phyloP scores from a whole-genome alignment of 768 basidiomycete genomes.

The Amanita molliuscula region DNA sequence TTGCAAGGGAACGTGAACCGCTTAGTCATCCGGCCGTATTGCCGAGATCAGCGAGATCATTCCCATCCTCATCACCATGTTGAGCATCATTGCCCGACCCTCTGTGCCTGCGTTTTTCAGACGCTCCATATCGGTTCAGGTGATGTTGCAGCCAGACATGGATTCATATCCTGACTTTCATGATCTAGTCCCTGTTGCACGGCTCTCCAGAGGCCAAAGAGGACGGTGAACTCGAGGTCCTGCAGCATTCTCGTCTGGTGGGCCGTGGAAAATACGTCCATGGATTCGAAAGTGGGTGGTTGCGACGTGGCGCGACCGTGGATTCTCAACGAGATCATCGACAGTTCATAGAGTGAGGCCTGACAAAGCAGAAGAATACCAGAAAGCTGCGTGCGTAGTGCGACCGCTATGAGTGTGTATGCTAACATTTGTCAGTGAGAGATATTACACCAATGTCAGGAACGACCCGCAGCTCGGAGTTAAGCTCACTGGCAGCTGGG shows the following conservation, averaged over 20 bases:
- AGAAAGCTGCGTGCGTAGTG: constrained; percentile 67
- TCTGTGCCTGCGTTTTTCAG: constrained; percentile 18
- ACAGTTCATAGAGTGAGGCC: constrained; percentile 84
- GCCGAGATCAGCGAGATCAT: background rate
- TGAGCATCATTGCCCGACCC: constrained; percentile 21
- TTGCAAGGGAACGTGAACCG: too few species aligned
- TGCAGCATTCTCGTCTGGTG: constrained; percentile 81
- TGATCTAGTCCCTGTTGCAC: constrained; percentile 69
- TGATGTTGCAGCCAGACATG: constrained; percentile 16
- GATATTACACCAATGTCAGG: constrained; percentile 76
- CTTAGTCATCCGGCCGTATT: constrained; percentile 18
- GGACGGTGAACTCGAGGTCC: constrained; percentile 64
- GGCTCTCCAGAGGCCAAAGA: constrained; percentile 88
- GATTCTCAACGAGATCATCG: background rate
- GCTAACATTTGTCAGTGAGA: constrained; percentile 40
- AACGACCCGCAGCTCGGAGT: constrained; percentile 64
- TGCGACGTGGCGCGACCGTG: background rate
- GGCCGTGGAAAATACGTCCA: constrained; percentile 93
- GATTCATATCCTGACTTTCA: constrained; percentile 13
- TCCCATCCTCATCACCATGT: constrained; percentile 15
- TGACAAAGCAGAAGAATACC: constrained; percentile 72
- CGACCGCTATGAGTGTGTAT: constrained; percentile 1
- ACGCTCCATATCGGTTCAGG: constrained; percentile 58
- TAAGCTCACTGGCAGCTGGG: constrained; percentile 92
- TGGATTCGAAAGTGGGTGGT: constrained; percentile 68